Base-by-base conservation (phyloP, 2,329 filamentous ascomycete genomes). In the Cladosporium sp. region DNA sequence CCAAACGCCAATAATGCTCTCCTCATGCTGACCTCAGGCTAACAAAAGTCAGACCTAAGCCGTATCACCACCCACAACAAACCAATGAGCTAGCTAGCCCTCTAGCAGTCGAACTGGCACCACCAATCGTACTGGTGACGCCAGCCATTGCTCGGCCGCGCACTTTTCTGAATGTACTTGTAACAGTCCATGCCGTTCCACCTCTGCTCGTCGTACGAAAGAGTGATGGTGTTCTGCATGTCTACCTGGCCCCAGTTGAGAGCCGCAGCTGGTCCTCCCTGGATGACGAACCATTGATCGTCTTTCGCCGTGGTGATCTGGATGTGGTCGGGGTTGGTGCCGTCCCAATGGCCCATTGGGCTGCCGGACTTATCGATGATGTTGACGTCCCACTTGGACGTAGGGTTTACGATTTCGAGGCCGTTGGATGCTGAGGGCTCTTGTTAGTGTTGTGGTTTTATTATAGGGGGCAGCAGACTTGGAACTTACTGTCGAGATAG, bases 101-200 rank as follows among this genome's bases (percentile, higher is more conserved):
- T 23, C 29, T 35, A 35, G 31, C 53, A 57, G 21, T 57, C 53
- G 14, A 57, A 57, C 18, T 31, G n/a, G 29, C 53, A 57, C 53
- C 53, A 57, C 53, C 53, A 57, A 57, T 57, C 53, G 6, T 33
- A 57, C 31, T 57, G 53, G 53, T 57, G 28, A 21, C 53, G 29
- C 53, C 28, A 33, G 18, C 53, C 53, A 12, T 57, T 57, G 31
- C 53, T 57, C 31, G 53, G 28, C 29, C 21, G n/a, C 16, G 53
- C 53, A 26, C 8, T 33, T 31, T 57, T 57, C 28, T 57, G 28
- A 21, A 57, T 35, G 33, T 14, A 57, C 28, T 37, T 31, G 16
- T 33, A 33, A 7, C 53, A 57, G 21, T 35, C 29, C 18, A n/a
- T 35, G 29, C 53, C 53, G 16, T 57, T 57, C 53, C 53, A 57